Evolutionary conservation across 768 basidiomycete species (phyloP).

Genomic region (Pleurotus eryngii): DNA sequence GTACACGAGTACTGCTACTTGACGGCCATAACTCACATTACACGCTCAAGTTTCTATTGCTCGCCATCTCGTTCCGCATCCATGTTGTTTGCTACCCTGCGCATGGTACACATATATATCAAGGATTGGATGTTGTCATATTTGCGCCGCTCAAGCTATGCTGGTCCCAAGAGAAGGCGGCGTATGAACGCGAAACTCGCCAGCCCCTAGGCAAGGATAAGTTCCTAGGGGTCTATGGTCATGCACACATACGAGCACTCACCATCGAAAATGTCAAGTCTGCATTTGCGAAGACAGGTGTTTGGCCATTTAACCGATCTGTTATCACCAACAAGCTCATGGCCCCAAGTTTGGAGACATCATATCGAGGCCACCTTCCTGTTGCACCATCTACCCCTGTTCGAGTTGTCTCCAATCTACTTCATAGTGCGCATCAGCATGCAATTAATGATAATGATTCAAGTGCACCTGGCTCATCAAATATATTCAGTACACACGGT

Average conservation of each 20-base stretch:
- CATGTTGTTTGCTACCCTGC: conserved; percentile 27
- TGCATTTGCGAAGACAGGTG: conserved; percentile 20
- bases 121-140: conserved; percentile 17
- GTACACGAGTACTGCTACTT: conserved; percentile 27
- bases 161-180: conserved; percentile 14
- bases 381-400: conserved; percentile 22
- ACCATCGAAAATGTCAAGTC: conserved; percentile 10
- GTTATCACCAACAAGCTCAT: conserved; percentile 20
- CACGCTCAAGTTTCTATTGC: conserved; percentile 22
- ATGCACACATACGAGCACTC: conserved; percentile 10
- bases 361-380: conserved; percentile 12
- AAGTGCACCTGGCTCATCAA: not conserved
- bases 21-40: conserved; percentile 37
- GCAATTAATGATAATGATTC: not conserved
- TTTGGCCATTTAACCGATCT: conserved; percentile 17
- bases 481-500: not conserved
- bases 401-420: conserved; percentile 14
- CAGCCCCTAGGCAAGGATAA: conserved; percentile 23
- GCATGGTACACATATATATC: conserved; percentile 21
- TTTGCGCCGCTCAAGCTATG: conserved; percentile 12
- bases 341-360: conserved; percentile 20
- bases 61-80: conserved; percentile 24
- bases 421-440: conserved; percentile 3
- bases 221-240: conserved; percentile 21
- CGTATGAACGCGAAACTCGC: conserved; percentile 13